Evolutionary conservation across 2,329 filamentous ascomycete genomes (phyloP), one percentile per base, ranked within the genome.

Genomic region (Huntiella moniliformis): DNA sequence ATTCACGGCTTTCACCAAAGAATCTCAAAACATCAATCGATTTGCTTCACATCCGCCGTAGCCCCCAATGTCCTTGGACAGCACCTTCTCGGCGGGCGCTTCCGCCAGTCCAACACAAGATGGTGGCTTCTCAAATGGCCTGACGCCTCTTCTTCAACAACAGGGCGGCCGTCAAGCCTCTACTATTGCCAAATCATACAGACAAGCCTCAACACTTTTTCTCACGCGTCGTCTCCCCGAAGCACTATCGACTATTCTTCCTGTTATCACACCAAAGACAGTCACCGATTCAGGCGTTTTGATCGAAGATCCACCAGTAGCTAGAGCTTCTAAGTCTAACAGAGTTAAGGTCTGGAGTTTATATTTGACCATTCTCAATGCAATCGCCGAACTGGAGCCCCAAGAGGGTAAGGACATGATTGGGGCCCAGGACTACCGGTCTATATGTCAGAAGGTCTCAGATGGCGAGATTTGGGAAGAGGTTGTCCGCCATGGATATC

Each of bases 261-360:
- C 88, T 6, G 71, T 95, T 51, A 81, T 98, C 56, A 78, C 73
- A 1, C 70, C 77, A 5, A 66, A 64, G 2, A 58, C 65, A 51
- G 63, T 65, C 28, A 62, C 68, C 47, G 62, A 63, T 15, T 64
- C 69, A 42, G 60, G 66, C 60, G 62, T 64, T 31, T 52, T 61
- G 15, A 58, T 55, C 33, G 70, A 76, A 48, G 66, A 73, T 22
- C 80, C 85, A 22, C 84, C 86, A 4, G 77, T 95, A 45, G 79
- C 83, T 45, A 74, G 71, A 52, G 85, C 85, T 45, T 87, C 82
- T 37, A 76, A 81, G 53, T 82, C 79, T 31, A 91, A 84, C 48
- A 71, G 87, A 53, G 81, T 94, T 60, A 98, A 96, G 63, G 81
- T 96, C 52, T 98, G 91, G 91, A 94, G 86, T 61, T 71, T 98